Conservation (phyloP, 129 eudicot species). For the Helichrysum umbraculigerum region DNA sequence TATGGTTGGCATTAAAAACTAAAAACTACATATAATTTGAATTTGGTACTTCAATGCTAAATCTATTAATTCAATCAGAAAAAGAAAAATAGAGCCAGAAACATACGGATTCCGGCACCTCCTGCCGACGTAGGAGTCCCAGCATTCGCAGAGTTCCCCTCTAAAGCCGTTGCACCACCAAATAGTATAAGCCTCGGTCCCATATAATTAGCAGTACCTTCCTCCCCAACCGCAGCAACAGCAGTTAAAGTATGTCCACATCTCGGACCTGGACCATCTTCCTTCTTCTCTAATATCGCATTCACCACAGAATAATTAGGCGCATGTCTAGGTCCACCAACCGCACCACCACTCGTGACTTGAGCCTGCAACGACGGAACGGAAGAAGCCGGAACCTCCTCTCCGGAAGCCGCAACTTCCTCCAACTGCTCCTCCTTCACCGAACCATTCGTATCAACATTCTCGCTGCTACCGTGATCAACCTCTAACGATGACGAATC, state of each 20-base stretch:
- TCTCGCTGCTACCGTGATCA: conserved; percentile 49
- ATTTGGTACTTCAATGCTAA: neutral
- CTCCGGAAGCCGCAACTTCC: conserved; percentile 22
- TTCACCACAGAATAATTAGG: conserved; percentile 85
- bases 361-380: conserved; percentile 37
- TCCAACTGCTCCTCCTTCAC: conserved; percentile 43
- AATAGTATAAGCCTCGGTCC: conserved; percentile 93
- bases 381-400: conserved; percentile 21
- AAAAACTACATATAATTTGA: neutral
- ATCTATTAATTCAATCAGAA: conserved; percentile 17
- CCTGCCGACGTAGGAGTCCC: conserved; percentile 97
- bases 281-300: conserved; percentile 85
- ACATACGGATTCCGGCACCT: conserved; percentile 98
- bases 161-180: conserved; percentile 97
- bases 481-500: conserved; percentile 62
- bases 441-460: conserved; percentile 26
- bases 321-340: conserved; percentile 86
- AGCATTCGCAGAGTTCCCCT: conserved; percentile 80
- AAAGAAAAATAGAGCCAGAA: conserved; percentile 19
- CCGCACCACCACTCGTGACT: conserved; percentile 39
- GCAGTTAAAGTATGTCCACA: conserved; percentile 97
- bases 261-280: conserved; percentile 96
- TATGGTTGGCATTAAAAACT: conserved; percentile 26
- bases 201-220: conserved; percentile 79
- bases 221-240: conserved; percentile 96